A percentile compares a stretch with the other conserved stretches of the same genome.
Conservation (phyloP, 2,329 filamentous ascomycete genomes). For the Cytospora schulzeri region DNA sequence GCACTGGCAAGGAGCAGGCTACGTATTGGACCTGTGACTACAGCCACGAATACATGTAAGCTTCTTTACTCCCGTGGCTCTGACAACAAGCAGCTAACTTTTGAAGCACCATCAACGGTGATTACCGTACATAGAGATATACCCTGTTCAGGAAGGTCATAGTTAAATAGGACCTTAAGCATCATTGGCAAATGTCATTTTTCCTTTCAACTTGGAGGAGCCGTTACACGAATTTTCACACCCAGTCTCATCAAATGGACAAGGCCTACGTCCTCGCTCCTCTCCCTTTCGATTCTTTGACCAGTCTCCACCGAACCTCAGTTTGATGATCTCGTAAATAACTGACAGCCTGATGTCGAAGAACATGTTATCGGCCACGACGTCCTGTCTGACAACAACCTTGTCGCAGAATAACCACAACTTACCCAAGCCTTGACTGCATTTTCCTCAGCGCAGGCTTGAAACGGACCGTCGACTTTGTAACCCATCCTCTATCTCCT, state of each 20-base stretch:
- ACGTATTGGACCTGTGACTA: conserved; percentile 87
- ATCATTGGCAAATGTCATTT: neutral
- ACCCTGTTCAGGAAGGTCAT: neutral
- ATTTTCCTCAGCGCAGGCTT: conserved; percentile 61
- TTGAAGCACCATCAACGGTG: conserved; percentile 59
- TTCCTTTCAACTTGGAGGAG: too few relatives aligned
- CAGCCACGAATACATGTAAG: conserved; percentile 72
- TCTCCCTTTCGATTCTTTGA: neutral
- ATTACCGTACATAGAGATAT: conserved; percentile 60
- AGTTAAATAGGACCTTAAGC: neutral
- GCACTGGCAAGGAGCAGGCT: conserved; percentile 68
- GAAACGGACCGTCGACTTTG: conserved; percentile 52
- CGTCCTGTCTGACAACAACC: too few relatives aligned
- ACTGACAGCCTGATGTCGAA: too few relatives aligned
- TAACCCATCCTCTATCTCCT: conserved; percentile 36
- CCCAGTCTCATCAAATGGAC: neutral
- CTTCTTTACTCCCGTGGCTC: conserved; percentile 13
- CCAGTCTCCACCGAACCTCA: too few relatives aligned
- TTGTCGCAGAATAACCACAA: conserved; percentile 37
- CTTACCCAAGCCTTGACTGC: conserved; percentile 55
- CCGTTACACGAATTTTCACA: too few relatives aligned
- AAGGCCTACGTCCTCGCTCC: neutral
- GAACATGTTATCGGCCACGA: too few relatives aligned
- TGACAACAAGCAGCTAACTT: conserved; percentile 30
- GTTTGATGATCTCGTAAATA: too few relatives aligned